A percentile compares a stretch with the other conserved stretches of the same genome.
These are phyloP conservation scores for Scedosporium minutisporum DNA, from an alignment of 2,329 filamentous ascomycete genomes.

Conservation along the genomic window DNA sequence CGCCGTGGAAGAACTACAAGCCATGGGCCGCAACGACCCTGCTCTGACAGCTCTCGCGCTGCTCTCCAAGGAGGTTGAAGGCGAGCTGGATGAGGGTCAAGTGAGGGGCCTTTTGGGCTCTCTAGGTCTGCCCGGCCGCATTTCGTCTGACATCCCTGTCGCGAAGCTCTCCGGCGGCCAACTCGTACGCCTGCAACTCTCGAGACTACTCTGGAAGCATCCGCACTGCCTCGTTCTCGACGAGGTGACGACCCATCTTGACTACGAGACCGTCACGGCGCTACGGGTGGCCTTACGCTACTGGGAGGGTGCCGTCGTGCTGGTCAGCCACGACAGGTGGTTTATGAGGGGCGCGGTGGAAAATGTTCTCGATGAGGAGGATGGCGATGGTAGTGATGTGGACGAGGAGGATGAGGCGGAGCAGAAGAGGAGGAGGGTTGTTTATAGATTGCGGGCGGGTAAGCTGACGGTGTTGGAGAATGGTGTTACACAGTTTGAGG, in stretches of 20 bases:
- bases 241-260: constrained; percentile 77
- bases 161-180: constrained; percentile 71
- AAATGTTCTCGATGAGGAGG: constrained; percentile 36
- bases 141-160: constrained; percentile 65
- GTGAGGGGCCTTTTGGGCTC: constrained; percentile 56
- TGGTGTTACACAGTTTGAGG: constrained; percentile 58
- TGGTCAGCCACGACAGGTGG: constrained; percentile 77
- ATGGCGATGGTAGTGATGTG: constrained; percentile 17
- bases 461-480: constrained; percentile 43
- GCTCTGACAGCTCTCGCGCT: constrained; percentile 56
- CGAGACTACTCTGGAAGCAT: constrained; percentile 55
- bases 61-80: constrained; percentile 41
- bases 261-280: constrained; percentile 70
- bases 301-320: constrained; percentile 65
- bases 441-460: constrained; percentile 52
- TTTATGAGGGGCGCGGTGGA: constrained; percentile 67
- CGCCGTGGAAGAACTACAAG: constrained; percentile 59
- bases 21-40: constrained; percentile 36
- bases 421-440: constrained; percentile 35
- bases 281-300: constrained; percentile 54
- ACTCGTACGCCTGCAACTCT: constrained; percentile 56
- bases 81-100: constrained; percentile 55
- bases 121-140: constrained; percentile 59
- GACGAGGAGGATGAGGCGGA: constrained; percentile 32
- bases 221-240: constrained; percentile 70